Evolutionary conservation across 495 filamentous ascomycete species (phyloP).

Genomic region (Cercophora scortea): DNA sequence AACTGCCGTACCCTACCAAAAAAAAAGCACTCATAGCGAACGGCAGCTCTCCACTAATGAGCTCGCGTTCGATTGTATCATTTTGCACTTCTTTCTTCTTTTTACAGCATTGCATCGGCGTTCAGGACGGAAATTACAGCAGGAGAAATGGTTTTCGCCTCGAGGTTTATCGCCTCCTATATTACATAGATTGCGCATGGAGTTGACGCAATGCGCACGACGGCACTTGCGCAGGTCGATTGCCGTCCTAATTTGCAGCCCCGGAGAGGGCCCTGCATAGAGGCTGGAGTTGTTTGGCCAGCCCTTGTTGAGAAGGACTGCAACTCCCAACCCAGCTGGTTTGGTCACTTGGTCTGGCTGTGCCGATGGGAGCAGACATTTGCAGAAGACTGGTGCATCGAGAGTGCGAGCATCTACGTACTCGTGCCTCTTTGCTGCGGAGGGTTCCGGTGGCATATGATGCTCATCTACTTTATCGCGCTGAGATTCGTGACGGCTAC

Average conservation of each 20-base stretch:
- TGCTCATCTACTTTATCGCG: slow-evolving; percentile 1
- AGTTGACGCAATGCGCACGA: slow-evolving; percentile 5
- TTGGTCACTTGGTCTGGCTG: neutral
- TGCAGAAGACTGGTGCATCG: neutral
- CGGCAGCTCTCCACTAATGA: too few species aligned
- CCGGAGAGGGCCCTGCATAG: neutral
- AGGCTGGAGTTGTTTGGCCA: neutral
- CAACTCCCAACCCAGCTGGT: slow-evolving; percentile 3
- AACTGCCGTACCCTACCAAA: slow-evolving; percentile 7
- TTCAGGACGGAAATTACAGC: slow-evolving; percentile 27
- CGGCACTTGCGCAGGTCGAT: slow-evolving; percentile 49
- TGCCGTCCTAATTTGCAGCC: slow-evolving; percentile 37
- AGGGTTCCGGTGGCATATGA: slow-evolving; percentile 1
- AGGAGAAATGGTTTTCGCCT: slow-evolving; percentile 8
- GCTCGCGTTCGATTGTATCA: slow-evolving; percentile 22
- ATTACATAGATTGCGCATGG: slow-evolving; percentile 11
- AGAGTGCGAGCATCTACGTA: neutral
- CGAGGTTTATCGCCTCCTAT: slow-evolving; percentile 1
- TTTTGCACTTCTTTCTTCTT: slow-evolving; percentile 19
- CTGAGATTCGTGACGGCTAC: neutral
- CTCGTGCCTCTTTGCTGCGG: neutral
- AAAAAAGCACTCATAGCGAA: neutral
- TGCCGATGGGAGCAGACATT: neutral
- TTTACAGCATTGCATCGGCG: slow-evolving; percentile 51
- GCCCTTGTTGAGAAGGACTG: slow-evolving; percentile 5